A percentile compares a stretch with the other conserved stretches of the same genome.
phyloP scores from a whole-genome alignment of 163 green algal genomes.

The Chlamydomonas reinhardtii region DNA sequence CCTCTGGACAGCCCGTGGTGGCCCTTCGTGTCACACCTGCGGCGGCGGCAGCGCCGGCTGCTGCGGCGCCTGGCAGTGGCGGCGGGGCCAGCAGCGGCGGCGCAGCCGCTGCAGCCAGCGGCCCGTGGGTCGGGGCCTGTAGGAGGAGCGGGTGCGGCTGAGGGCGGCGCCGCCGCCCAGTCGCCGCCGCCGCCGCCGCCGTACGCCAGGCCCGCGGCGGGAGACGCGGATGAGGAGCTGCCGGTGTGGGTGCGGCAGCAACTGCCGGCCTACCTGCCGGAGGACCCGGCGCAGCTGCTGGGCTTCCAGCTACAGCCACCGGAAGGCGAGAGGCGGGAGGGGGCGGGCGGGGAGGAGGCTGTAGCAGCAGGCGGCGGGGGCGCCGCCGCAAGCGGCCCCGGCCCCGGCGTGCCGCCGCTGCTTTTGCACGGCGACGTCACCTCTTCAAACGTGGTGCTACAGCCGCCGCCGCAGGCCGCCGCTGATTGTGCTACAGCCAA shows the following conservation, averaged over 20 bases:
- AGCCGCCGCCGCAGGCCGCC: background rate
- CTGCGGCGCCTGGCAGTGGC: background rate
- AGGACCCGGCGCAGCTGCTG: constrained; percentile 25
- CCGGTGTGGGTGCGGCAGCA: constrained; percentile 3
- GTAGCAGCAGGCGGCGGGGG: background rate
- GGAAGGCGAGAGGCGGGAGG: background rate
- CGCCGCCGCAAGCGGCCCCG: background rate
- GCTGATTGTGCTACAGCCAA: too few relatives aligned
- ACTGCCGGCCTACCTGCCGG: constrained; percentile 21
- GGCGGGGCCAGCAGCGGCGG: too few relatives aligned
- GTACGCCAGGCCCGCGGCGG: too few relatives aligned
- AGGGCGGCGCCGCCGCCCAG: too few relatives aligned
- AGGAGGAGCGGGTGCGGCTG: too few relatives aligned
- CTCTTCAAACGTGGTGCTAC: constrained; percentile 14
- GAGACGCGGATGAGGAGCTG: background rate
- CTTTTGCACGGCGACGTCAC: constrained; percentile 39
- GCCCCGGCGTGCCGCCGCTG: constrained; percentile 14
- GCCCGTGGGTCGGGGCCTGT: too few relatives aligned
- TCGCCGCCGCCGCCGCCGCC: too few relatives aligned
- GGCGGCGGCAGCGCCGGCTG: background rate
- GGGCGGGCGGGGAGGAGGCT: background rate
- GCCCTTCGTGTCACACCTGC: constrained; percentile 38
- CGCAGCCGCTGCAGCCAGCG: too few relatives aligned
- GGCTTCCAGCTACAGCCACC: background rate
- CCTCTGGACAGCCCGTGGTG: constrained; percentile 18